Percentiles rank a stretch among this genome's conserved stretches.
Conservation (phyloP, 192 early-diverging fungal genomes). For the Hyaloraphidium curvatum region DNA sequence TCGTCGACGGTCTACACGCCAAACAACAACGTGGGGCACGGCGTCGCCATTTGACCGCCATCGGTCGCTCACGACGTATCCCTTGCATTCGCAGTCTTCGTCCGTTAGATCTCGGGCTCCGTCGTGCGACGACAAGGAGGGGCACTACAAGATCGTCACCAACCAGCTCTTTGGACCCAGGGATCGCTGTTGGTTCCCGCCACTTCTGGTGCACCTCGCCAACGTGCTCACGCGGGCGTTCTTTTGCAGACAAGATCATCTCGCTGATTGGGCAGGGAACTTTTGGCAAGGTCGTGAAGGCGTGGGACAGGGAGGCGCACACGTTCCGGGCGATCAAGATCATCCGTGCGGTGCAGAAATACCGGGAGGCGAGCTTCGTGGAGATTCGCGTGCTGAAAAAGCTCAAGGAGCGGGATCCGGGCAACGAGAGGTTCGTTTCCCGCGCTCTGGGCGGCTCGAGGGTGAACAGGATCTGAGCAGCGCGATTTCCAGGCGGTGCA, state of each 20-base stretch:
- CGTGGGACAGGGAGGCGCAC: slow-evolving; percentile 40
- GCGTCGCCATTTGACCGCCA: too few relatives aligned
- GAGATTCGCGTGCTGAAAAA: slow-evolving; percentile 74
- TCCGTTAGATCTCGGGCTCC: too few relatives aligned
- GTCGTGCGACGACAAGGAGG: too few relatives aligned
- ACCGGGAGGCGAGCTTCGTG: slow-evolving; percentile 74
- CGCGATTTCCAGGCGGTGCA: slow-evolving; percentile 53
- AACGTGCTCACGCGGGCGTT: slow-evolving; percentile 1
- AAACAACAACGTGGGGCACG: too few relatives aligned
- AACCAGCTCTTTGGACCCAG: too few relatives aligned
- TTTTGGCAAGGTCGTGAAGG: slow-evolving; percentile 92
- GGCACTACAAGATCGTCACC: too few relatives aligned
- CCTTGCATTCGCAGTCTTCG: too few relatives aligned
- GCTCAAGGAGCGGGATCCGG: slow-evolving; percentile 60
- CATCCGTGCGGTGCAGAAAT: slow-evolving; percentile 82
- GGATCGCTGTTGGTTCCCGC: too few relatives aligned
- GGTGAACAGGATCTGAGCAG: neutral
- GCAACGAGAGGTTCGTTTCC: slow-evolving; percentile 39
- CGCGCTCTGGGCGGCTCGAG: neutral
- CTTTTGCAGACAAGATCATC: slow-evolving; percentile 54
- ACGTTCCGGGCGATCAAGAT: slow-evolving; percentile 73
- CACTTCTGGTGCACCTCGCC: too few relatives aligned
- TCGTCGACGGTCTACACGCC: too few relatives aligned
- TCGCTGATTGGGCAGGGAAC: slow-evolving; percentile 86
- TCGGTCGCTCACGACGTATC: too few relatives aligned